These are phyloP conservation scores for Chamaecyparis obtusa DNA, from an alignment of 75 land plant species.

Conservation along the genomic window DNA sequence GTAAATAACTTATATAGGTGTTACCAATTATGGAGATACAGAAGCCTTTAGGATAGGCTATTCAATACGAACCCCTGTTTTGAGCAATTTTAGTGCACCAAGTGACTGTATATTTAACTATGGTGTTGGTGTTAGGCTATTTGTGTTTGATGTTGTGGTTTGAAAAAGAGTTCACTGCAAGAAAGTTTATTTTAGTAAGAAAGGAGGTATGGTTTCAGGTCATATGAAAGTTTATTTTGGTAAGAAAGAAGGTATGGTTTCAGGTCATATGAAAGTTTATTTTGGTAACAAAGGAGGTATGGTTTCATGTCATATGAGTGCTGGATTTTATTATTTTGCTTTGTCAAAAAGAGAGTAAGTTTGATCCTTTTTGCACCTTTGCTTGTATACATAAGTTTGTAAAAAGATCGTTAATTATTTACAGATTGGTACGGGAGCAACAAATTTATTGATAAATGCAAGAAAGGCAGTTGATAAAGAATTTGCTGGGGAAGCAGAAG, in stretches of 20 bases:
- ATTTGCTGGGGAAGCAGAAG: conserved; percentile 64
- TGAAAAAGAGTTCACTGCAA: not conserved
- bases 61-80: not conserved
- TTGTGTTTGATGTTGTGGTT: not conserved
- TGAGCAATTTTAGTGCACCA: not conserved
- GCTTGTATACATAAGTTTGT: not conserved
- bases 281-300: not conserved
- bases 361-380: not conserved
- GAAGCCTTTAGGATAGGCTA: not conserved
- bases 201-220: not conserved
- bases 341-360: not conserved
- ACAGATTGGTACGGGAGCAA: conserved; percentile 80
- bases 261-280: not conserved
- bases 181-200: not conserved
- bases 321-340: too few relatives aligned
- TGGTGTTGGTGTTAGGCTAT: not conserved
- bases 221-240: not conserved
- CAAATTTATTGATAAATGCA: conserved; percentile 62
- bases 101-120: not conserved
- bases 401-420: not conserved
- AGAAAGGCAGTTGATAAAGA: conserved; percentile 61
- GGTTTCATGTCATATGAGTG: not conserved
- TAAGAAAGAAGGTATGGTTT: not conserved
- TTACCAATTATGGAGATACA: not conserved
- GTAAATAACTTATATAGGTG: not conserved